These are phyloP conservation scores for Volvox africanus DNA, from an alignment of 139 green algal species.

Conservation along the genomic window DNA sequence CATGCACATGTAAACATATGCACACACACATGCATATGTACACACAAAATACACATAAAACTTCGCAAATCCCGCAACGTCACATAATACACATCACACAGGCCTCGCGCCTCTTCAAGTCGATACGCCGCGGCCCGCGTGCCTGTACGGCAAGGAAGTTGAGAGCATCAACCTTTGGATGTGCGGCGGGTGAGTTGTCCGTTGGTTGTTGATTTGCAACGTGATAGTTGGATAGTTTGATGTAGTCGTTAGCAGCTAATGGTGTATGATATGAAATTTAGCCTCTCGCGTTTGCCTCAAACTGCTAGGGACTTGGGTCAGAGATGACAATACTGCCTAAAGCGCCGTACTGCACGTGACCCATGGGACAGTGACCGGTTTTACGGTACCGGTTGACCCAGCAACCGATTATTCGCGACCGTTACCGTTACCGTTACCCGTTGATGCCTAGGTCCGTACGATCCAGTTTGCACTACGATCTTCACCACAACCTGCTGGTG, in stretches of 20 bases:
- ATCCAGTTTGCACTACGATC: slow-evolving; percentile 88
- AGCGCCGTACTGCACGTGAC: too few species aligned
- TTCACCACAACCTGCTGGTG: slow-evolving; percentile 85
- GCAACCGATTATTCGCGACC: too few species aligned
- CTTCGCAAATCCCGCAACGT: not conserved
- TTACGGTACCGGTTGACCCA: too few species aligned
- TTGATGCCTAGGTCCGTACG: slow-evolving; percentile 46
- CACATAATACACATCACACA: not conserved
- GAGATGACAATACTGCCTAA: too few species aligned
- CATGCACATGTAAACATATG: too few species aligned
- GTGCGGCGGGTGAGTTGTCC: slow-evolving; percentile 58
- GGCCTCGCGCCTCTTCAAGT: slow-evolving; percentile 52
- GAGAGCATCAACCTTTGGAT: slow-evolving; percentile 76
- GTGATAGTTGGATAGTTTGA: too few species aligned
- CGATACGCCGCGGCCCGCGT: slow-evolving; percentile 55
- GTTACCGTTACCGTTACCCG: not conserved
- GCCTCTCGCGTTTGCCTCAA: too few species aligned
- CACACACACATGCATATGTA: not conserved
- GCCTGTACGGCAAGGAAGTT: slow-evolving; percentile 51
- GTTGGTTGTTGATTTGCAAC: slow-evolving; percentile 37
- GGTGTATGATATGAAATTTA: too few species aligned
- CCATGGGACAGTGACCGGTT: too few species aligned
- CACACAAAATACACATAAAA: not conserved
- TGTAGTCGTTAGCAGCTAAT: too few species aligned
- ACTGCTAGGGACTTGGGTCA: too few species aligned